Base-by-base conservation (phyloP, 2,329 filamentous ascomycete species). In the Fusarium sp. region DNA sequence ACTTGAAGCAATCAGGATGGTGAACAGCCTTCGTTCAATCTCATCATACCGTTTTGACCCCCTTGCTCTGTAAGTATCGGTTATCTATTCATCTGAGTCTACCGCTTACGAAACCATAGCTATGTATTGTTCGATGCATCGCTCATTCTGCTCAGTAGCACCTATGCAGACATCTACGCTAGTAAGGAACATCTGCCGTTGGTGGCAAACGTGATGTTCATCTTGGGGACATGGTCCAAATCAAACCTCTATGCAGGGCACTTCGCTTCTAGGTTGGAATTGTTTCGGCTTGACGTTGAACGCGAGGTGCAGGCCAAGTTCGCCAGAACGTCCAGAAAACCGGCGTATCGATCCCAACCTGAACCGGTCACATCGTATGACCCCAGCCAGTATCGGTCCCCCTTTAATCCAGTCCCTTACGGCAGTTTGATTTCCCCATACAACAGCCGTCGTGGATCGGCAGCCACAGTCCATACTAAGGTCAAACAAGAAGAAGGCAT, bases 41-140 rank as follows among this genome's bases (percentile, higher is more conserved):
- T 82, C 83, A 51, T 75, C 88, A 21, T 80, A 85, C 3, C 81
- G 79, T 49, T 79, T 85, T 45, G 85, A 88, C 62, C 86, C 85
- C 0, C 86, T 88, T 60, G 77, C 86, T 51, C 81, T 87, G 86
- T 88, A 74, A 77, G 85, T 76, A 12, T 38, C n/a, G 28, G 2
- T 12, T 23, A 8, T n/a, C 47, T 40, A 14, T 32, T 19, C 9
- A 6, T 4, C 38, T 5, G 4, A 20, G 9, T 7, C 19, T 12
- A 34, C 7, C 30, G 23, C 47, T 62, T 26, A 64, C 26, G 40
- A n/a, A 23, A 2, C 7, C n/a, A 19, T 26, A 88, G 86, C 67
- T 83, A 88, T 68, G 86, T 85, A 53, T 78, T 88, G 38, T 88
- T 88, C 62, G 79, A 85, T 7, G 83, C 86, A 1, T 79, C 82